These are phyloP conservation scores for Coccomyxa subellipsoidea DNA, from an alignment of 163 green algal genomes.

Conservation along the genomic window DNA sequence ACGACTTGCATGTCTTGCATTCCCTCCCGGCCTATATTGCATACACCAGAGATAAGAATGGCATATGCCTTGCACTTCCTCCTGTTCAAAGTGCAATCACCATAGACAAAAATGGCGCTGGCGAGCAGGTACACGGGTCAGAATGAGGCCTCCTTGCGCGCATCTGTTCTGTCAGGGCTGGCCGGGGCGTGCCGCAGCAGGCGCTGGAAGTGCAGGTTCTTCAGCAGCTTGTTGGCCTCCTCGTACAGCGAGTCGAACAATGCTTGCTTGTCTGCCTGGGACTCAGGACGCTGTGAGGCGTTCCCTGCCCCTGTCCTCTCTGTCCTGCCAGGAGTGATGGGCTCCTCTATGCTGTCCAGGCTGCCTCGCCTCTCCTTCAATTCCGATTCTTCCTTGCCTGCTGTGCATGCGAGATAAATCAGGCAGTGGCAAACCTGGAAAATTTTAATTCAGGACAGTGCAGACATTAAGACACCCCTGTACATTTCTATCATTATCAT, in stretches of 20 bases:
- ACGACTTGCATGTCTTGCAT: no score
- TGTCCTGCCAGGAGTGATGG: not conserved
- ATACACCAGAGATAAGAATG: no score
- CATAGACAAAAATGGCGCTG: no score
- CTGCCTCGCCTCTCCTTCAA: not conserved
- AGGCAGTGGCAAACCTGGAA: no score
- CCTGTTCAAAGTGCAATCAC: no score
- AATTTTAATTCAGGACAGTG: no score
- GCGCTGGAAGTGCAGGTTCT: constrained; percentile 24
- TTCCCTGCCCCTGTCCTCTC: not conserved
- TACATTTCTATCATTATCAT: no score
- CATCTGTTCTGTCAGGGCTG: not conserved
- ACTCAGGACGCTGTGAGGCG: not conserved
- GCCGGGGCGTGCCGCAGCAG: not conserved
- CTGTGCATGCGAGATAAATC: no score
- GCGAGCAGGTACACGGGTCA: no score
- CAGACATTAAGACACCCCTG: no score
- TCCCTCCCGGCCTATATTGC: no score
- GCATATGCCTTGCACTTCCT: no score
- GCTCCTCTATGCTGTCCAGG: constrained; percentile 2
- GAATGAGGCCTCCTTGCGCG: not conserved
- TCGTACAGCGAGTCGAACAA: constrained; percentile 19
- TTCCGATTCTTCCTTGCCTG: not conserved
- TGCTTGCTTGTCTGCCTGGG: not conserved
- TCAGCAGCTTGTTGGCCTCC: constrained; percentile 21